Base-by-base conservation (phyloP, 2,329 filamentous ascomycete genomes). In the Cladosporium velox region DNA sequence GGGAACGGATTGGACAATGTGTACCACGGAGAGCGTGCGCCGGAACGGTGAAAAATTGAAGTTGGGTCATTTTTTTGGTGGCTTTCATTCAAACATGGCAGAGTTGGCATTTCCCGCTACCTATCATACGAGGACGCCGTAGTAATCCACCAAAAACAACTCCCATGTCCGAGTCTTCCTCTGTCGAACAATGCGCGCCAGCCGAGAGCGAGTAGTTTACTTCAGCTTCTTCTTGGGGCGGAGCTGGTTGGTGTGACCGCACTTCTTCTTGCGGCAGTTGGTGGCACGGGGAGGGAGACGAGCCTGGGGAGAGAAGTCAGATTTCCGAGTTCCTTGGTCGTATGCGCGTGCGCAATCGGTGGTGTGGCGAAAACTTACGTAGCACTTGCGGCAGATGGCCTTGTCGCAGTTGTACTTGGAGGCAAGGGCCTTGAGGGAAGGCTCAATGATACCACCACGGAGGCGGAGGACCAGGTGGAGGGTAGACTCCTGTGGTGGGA, bases 191-290 rank as follows among this genome's bases (percentile, higher is more conserved):
- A 47, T 49, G 52, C 51, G 47, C 65, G 35, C 57, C 61, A 75
- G 75, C 72, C 74, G 76, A 71, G 75, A 75, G 72, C 78, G 76
- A 85, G 81, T 79, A 81, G 82, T 85, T 83, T 90, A 94, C 87
- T 97, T 97, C 82, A 97, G 89, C 94, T 99, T 99, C 93, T 99
- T 99, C 94, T 99, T 99, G 84, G 95, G 95, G 86, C 95, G 92
- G 82, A 99, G 92, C 90, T 99, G 95, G 92, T 98, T 98, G 87
- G 91, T 96, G 91, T 98, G 95, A 72, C 94, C 95, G 85, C 94
- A 98, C 90, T 98, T 98, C 87, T 93, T 93, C 93, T 98, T 98
- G 80, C 93, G 89, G 92, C 95, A 99, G 91, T 99, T 99, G 88
- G 94, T 97, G 79, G 95, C 95, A 89, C 95, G 92, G 76, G 94